Evolutionary conservation across 176 grass and related monocot species (phyloP), one percentile per base, ranked within the genome.

Genomic region (Aegilops tauschii): DNA sequence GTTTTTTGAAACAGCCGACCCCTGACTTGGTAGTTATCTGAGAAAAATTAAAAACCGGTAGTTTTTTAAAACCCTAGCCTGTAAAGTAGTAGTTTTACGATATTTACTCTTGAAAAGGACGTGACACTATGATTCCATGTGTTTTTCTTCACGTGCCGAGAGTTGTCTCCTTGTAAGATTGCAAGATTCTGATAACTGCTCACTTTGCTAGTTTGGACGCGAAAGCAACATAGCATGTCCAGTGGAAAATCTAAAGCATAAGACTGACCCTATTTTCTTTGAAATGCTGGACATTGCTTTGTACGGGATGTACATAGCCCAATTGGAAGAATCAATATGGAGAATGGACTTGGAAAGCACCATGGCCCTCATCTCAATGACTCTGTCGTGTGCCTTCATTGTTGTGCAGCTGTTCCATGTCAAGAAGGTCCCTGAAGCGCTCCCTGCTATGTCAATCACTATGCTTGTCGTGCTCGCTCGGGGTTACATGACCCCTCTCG

Each of bases 341-440:
- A 95, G 91, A 86, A 95, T 98, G 88, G 90, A 98, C 79, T 47
- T 91, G 47, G 96, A 98, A 86, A 92, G 92, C 70, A 87, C 83
- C 58, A 91, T 98, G 86, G 91, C 91, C 66, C 78, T 91, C 85
- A 89, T 90, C n/a, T 95, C 96, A 20, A 84, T 94, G 56, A 94
- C 88, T 9, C 20, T 98, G 8, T 86, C 94, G n/a, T 98, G 96
- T 68, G 28, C 88, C 61, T 94, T 95, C 77, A 80, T 92, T 61
- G 82, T 36, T 56, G 59, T 92, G 61, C 96, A 95, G 78, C 86
- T 98, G 67, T 89, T 93, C 37, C 84, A 98, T 79, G 88, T 85
- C 16, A 95, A 90, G 62, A 95, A 89, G 69, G 71, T 84, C 34
- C 90, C 70, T 17, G 82, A 88, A 84, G 84, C 84, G 0, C 86